These are phyloP conservation scores for Microthyrium microscopicum DNA, from an alignment of 2,329 filamentous ascomycete species.

Conservation along the genomic window DNA sequence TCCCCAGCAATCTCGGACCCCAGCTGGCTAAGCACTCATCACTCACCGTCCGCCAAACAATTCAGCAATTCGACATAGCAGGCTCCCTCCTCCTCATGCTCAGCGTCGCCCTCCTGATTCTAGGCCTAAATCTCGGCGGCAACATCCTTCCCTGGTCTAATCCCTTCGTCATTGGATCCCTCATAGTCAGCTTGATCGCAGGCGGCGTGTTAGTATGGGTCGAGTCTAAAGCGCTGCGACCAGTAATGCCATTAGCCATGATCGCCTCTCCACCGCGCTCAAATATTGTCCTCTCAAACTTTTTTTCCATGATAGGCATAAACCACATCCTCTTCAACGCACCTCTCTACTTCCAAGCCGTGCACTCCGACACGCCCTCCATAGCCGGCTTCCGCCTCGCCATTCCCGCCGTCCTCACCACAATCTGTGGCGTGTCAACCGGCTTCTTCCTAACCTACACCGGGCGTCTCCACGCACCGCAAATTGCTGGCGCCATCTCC, in stretches of 20 bases:
- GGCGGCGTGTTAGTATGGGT: slow-evolving; percentile 26
- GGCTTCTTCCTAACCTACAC: slow-evolving; percentile 29
- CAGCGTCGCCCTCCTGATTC: slow-evolving; percentile 30
- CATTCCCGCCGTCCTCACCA: slow-evolving; percentile 37
- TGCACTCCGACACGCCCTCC: slow-evolving; percentile 42
- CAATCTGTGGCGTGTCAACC: slow-evolving; percentile 23
- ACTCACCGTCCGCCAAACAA: slow-evolving; percentile 23
- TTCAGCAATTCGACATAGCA: slow-evolving; percentile 32
- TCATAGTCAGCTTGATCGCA: slow-evolving; percentile 24
- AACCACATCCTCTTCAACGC: slow-evolving; percentile 50
- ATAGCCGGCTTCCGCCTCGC: slow-evolving; percentile 57
- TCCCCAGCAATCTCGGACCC: slow-evolving; percentile 28
- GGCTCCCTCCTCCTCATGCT: slow-evolving; percentile 31
- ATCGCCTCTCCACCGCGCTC: slow-evolving; percentile 30
- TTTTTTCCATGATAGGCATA: slow-evolving; percentile 31
- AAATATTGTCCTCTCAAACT: slow-evolving; percentile 34
- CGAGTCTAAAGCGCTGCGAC: slow-evolving; percentile 19
- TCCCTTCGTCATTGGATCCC: slow-evolving; percentile 30
- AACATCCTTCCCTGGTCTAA: slow-evolving; percentile 35
- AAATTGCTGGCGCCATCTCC: slow-evolving; percentile 20
- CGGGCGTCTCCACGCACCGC: slow-evolving; percentile 25
- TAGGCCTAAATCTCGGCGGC: slow-evolving; percentile 36
- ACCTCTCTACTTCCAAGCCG: slow-evolving; percentile 47
- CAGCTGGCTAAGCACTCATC: slow-evolving; percentile 25
- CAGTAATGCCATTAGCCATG: slow-evolving; percentile 33